Percentiles rank a stretch among this genome's conserved stretches.
Evolutionary conservation across 176 grass and related monocot species (phyloP).

Genomic region (Aegilops tauschii): DNA sequence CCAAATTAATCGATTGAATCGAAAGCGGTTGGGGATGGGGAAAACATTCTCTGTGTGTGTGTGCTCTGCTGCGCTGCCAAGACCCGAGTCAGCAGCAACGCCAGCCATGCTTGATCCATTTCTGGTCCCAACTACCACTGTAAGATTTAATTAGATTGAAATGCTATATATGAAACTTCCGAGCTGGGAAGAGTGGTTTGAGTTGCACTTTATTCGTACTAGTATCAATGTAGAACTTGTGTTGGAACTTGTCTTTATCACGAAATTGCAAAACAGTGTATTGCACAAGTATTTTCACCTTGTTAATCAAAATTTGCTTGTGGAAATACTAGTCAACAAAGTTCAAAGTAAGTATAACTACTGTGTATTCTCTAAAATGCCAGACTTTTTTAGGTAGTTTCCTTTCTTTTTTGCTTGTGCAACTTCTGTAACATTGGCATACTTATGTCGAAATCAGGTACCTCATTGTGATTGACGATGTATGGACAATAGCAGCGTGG

Average conservation of each 20-base stretch:
- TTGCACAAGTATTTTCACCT: neutral
- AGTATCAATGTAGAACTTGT: too few species aligned
- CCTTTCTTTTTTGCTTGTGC: neutral
- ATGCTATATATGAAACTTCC: too few species aligned
- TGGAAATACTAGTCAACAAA: neutral
- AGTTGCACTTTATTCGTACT: too few species aligned
- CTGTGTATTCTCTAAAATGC: too few species aligned
- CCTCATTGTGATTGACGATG: slow-evolving; percentile 19
- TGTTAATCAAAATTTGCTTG: neutral
- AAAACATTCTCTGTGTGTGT: neutral
- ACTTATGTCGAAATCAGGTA: neutral
- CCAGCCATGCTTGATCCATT: neutral
- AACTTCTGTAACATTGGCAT: neutral
- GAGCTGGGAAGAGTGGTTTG: neutral
- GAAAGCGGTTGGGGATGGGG: neutral
- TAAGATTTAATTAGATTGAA: too few species aligned
- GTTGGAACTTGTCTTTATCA: too few species aligned
- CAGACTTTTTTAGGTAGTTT: too few species aligned
- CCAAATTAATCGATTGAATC: neutral
- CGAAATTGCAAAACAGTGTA: too few species aligned
- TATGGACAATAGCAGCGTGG: slow-evolving; percentile 6
- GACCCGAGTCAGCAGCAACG: too few species aligned
- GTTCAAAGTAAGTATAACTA: too few species aligned
- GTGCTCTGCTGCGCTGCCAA: too few species aligned
- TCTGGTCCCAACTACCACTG: too few species aligned